Evolutionary conservation across 2,329 filamentous ascomycete species (phyloP), one percentile per base, ranked within the genome.

Genomic region (Daldinia sp.): DNA sequence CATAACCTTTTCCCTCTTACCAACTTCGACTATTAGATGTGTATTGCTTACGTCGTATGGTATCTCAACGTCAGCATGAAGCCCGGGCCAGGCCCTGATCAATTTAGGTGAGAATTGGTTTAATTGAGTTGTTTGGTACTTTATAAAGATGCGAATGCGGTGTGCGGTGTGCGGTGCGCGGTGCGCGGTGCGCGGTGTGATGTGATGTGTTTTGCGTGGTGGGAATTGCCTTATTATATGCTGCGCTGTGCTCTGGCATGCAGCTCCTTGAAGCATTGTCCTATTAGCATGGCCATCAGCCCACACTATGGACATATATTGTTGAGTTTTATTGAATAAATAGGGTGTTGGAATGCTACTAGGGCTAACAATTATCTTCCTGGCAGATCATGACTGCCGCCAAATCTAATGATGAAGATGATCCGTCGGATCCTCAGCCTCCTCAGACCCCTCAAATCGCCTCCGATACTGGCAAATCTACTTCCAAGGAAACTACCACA

Each of bases 351-450:
- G 68, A 73, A 69, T 72, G 67, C 58, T 61, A 50, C 59, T 62
- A 45, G 69, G 55, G 60, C 68, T 68, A 47, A 67, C 39, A 25
- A 10, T 64, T 54, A 53, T 29, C 49, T 25, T 15, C 52, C 19
- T 32, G 50, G 37, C 57, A 75, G 73, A 72, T 65, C 71, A 75
- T 75, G 73, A 73, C 73, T 68, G 56, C 63, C 53, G 58, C 69
- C 30, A 73, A 69, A 45, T 62, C 72, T 66, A 66, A 64, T 66
- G 73, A 72, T 60, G 73, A 70, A 65, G 72, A 73, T 64, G 69
- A 74, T 63, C 66, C 71, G 21, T 65, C 71, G 66, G 70, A 66
- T 67, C 71, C 69, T 51, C 62, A 65, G 57, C 66, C 67, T 56
- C 43, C 72, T 17, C 65, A 68, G 27, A 50, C 47, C 15, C 25